Conservation (phyloP, 2,329 filamentous ascomycete genomes). For the Cordyceps farinosa region DNA sequence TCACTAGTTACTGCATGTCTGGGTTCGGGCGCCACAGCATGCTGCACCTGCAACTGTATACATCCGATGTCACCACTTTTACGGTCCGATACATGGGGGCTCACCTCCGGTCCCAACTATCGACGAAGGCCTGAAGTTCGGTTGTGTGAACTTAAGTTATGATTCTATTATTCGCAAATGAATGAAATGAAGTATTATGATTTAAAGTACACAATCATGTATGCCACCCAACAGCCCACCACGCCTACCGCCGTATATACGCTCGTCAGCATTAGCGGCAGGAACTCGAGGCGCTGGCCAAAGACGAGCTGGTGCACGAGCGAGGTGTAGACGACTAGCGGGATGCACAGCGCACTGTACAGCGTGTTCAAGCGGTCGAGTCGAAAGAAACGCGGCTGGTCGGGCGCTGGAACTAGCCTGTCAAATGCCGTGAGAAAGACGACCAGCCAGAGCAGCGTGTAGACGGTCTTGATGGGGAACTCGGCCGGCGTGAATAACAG, state of each 20-base stretch:
- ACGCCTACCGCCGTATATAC: constrained; percentile 93
- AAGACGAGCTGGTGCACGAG: constrained; percentile 80
- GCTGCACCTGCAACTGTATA: too few relatives aligned
- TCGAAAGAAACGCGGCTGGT: constrained; percentile 76
- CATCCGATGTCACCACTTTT: not conserved
- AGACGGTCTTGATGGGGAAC: constrained; percentile 89
- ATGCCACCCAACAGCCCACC: constrained; percentile 91
- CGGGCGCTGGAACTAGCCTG: constrained; percentile 77
- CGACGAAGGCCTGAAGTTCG: too few relatives aligned
- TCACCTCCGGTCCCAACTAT: not conserved
- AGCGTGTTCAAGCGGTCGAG: constrained; percentile 86
- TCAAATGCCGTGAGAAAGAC: constrained; percentile 85
- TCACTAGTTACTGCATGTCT: not conserved
- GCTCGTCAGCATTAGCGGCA: constrained; percentile 96
- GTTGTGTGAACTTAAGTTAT: constrained; percentile 7
- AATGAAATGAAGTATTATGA: constrained; percentile 32
- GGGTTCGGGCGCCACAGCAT: too few relatives aligned
- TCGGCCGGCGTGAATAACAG: constrained; percentile 88
- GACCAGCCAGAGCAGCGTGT: constrained; percentile 89
- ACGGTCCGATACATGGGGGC: not conserved
- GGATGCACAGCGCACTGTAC: constrained; percentile 87
- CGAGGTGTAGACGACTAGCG: constrained; percentile 84
- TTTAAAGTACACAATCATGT: constrained; percentile 85
- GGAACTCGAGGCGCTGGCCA: constrained; percentile 77
- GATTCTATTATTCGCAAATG: not conserved